Conservation (phyloP, 768 basidiomycete genomes). For the Tulasnella sp. region DNA sequence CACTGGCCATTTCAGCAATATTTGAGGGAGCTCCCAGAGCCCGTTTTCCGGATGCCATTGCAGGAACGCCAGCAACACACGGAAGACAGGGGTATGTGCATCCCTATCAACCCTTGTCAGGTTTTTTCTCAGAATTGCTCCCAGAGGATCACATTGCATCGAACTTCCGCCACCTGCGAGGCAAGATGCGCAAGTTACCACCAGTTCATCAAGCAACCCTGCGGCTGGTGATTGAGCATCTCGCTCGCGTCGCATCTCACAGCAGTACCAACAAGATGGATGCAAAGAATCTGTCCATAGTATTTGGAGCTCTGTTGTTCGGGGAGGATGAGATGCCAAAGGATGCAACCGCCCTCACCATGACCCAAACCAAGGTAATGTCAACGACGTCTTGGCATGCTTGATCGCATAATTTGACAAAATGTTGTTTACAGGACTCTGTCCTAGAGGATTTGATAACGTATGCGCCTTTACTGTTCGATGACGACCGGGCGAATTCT, state of each 20-base stretch:
- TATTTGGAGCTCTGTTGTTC: constrained; percentile 79
- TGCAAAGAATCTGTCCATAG: constrained; percentile 79
- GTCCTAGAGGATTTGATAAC: constrained; percentile 80
- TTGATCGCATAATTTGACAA: background rate
- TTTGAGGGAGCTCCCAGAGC: constrained; percentile 79
- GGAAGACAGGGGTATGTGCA: constrained; percentile 51
- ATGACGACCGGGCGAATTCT: constrained; percentile 22
- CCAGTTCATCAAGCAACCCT: constrained; percentile 76
- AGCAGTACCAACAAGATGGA: constrained; percentile 87
- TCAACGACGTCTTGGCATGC: background rate
- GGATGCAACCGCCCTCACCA: constrained; percentile 52
- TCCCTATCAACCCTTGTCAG: background rate
- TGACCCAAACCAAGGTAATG: constrained; percentile 62
- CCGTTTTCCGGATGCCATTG: constrained; percentile 69
- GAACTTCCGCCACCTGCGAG: constrained; percentile 65
- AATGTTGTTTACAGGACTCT: constrained; percentile 35
- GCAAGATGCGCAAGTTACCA: constrained; percentile 74
- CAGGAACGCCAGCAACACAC: constrained; percentile 73
- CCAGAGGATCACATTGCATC: constrained; percentile 59
- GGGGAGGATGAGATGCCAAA: constrained; percentile 85
- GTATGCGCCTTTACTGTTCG: constrained; percentile 54
- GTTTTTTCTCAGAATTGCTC: background rate
- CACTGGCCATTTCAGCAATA: constrained; percentile 40
- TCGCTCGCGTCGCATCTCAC: constrained; percentile 53
- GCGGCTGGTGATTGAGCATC: constrained; percentile 68